Percentiles rank a stretch among this genome's conserved stretches.
Conservation (phyloP, 345 rosid species). For the Sisymbrium irio region DNA sequence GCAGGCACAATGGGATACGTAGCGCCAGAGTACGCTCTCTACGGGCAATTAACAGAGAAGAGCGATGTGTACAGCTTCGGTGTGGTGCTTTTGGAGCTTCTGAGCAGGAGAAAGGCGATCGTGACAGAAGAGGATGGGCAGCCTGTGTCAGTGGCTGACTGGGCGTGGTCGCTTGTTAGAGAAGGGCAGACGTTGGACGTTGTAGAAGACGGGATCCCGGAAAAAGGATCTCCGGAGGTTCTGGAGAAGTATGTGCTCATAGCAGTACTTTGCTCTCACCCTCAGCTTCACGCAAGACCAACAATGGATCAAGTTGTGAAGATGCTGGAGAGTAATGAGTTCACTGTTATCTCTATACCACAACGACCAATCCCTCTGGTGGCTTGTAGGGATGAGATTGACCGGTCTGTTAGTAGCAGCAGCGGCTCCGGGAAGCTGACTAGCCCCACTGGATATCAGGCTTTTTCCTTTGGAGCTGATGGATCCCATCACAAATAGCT, state of each 20-base stretch:
- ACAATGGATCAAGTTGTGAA: constrained; percentile 95
- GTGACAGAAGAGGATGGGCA: constrained; percentile 48
- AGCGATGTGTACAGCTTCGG: constrained; percentile 95
- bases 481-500: constrained; percentile 19
- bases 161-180: constrained; percentile 91
- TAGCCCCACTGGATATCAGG: constrained; percentile 58
- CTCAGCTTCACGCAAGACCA: constrained; percentile 82
- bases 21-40: constrained; percentile 91
- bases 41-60: constrained; percentile 82
- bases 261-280: constrained; percentile 85
- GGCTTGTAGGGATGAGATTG: constrained; percentile 68
- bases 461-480: constrained; percentile 43
- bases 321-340: constrained; percentile 81
- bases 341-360: constrained; percentile 67
- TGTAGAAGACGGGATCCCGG: constrained; percentile 71
- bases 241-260: constrained; percentile 81
- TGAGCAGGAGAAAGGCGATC: constrained; percentile 82
- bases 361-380: constrained; percentile 75
- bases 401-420: constrained; percentile 63
- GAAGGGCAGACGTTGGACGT: constrained; percentile 64
- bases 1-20: constrained; percentile 98
- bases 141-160: constrained; percentile 67
- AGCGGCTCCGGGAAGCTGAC: constrained; percentile 65
- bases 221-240: constrained; percentile 51
- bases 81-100: constrained; percentile 82